These are phyloP conservation scores for Fistulinella prunicolor DNA, from an alignment of 768 basidiomycete species.

Conservation along the genomic window DNA sequence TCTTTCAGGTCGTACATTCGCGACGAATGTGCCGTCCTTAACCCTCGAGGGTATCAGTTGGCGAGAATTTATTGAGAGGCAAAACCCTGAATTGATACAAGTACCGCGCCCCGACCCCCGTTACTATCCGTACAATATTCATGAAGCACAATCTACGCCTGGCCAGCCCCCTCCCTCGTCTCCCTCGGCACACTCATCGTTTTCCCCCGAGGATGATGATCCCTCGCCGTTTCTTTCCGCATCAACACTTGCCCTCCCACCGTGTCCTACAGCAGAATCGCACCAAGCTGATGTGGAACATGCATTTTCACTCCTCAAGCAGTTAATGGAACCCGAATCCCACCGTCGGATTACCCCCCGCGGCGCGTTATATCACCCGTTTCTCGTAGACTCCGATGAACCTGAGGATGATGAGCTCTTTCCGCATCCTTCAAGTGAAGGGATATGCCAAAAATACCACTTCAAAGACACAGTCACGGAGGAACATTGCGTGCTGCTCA, in stretches of 20 bases:
- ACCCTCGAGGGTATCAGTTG: constrained; percentile 65
- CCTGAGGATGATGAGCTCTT: constrained; percentile 61
- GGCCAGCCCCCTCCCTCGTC: constrained; percentile 31
- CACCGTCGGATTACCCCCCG: constrained; percentile 75
- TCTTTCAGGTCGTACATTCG: constrained; percentile 74
- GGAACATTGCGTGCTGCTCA: constrained; percentile 48
- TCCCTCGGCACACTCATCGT: constrained; percentile 32
- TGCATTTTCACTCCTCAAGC: constrained; percentile 74
- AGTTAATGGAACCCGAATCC: constrained; percentile 73
- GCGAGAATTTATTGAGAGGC: constrained; percentile 67
- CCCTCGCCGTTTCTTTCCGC: constrained; percentile 23
- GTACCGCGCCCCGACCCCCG: constrained; percentile 49
- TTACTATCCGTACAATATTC: constrained; percentile 51
- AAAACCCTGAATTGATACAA: constrained; percentile 68
- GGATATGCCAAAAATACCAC: constrained; percentile 63
- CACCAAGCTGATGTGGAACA: constrained; percentile 56
- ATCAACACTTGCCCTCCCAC: constrained; percentile 12
- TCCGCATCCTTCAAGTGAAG: constrained; percentile 67
- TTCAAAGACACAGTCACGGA: constrained; percentile 58
- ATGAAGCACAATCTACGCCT: constrained; percentile 25
- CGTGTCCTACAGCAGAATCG: constrained; percentile 33
- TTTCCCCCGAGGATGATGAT: constrained; percentile 16
- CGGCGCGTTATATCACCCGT: constrained; percentile 74
- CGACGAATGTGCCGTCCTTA: constrained; percentile 85
- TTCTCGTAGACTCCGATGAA: constrained; percentile 53